Evolutionary conservation across 1,284 basidiomycete genomes (phyloP).

Genomic region (Inonotus obliquus): DNA sequence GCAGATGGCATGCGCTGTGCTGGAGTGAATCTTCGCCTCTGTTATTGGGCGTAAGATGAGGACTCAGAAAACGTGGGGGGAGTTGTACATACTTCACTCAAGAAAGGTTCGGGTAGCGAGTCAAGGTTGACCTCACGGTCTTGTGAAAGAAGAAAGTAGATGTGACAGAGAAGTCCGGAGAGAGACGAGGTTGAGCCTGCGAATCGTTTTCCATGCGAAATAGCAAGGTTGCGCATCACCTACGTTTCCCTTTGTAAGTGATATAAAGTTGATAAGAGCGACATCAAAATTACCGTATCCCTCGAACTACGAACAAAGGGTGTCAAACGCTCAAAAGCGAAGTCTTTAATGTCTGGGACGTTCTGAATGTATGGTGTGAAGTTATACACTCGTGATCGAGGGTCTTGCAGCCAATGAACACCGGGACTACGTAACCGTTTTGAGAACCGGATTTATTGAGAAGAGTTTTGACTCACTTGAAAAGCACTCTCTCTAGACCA

Average conservation of each 20-base stretch:
- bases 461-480: slow-evolving; percentile 56
- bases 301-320: slow-evolving; percentile 79
- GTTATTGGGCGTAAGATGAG: slow-evolving; percentile 6
- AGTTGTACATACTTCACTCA: slow-evolving; percentile 43
- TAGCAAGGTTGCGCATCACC: slow-evolving; percentile 1
- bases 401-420: slow-evolving; percentile 89
- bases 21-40: slow-evolving; percentile 68
- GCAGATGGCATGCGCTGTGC: slow-evolving; percentile 80
- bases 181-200: slow-evolving; percentile 92
- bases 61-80: not conserved
- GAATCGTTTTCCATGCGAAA: slow-evolving; percentile 45
- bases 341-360: slow-evolving; percentile 81
- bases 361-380: slow-evolving; percentile 68
- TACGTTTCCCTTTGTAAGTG: not conserved
- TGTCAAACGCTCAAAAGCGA: slow-evolving; percentile 81
- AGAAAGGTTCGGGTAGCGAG: slow-evolving; percentile 55
- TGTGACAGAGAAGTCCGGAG: slow-evolving; percentile 79
- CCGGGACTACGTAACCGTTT: slow-evolving; percentile 57
- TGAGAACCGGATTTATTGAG: not conserved
- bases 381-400: slow-evolving; percentile 84
- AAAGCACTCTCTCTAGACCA: slow-evolving; percentile 78
- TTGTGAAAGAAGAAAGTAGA: slow-evolving; percentile 80
- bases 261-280: not conserved
- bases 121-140: slow-evolving; percentile 59
- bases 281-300: slow-evolving; percentile 52